Percentiles rank a stretch among this genome's conserved stretches.
Evolutionary conservation across 257 asterid species (phyloP).

Genomic region (Leptodermis oblonga): DNA sequence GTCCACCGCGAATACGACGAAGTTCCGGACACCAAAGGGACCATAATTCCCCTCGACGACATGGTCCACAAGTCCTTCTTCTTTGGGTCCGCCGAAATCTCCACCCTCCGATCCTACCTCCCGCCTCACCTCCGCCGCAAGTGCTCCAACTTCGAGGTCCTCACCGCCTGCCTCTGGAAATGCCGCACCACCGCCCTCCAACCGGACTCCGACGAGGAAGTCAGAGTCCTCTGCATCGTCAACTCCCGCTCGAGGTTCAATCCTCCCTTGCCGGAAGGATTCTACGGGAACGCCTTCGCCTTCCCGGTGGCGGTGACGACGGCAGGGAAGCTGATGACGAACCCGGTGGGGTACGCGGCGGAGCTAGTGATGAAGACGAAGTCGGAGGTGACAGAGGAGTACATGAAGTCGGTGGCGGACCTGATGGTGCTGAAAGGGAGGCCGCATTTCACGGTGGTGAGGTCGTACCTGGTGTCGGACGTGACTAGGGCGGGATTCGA

Average conservation of each 20-base stretch:
- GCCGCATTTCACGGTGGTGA: conserved; percentile 33
- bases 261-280: conserved; percentile 27
- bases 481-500: conserved; percentile 39
- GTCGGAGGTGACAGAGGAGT: conserved; percentile 24
- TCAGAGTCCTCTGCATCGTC: conserved; percentile 23
- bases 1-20: conserved; percentile 48
- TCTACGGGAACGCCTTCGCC: conserved; percentile 37
- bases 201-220: conserved; percentile 30
- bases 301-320: conserved; percentile 30
- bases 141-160: conserved; percentile 38
- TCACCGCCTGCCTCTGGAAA: conserved; percentile 33
- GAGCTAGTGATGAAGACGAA: conserved; percentile 29
- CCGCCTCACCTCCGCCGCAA: conserved; percentile 34
- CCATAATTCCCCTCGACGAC: conserved; percentile 37
- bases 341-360: conserved; percentile 29
- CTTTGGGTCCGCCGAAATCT: conserved; percentile 39
- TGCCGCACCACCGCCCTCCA: conserved; percentile 30
- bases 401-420: conserved; percentile 35
- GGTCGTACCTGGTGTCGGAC: conserved; percentile 44
- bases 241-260: conserved; percentile 23
- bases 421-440: conserved; percentile 29
- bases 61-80: conserved; percentile 47
- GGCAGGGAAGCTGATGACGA: conserved; percentile 20
- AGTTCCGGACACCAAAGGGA: conserved; percentile 34
- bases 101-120: conserved; percentile 35